Conservation (phyloP, 768 basidiomycete genomes). For the Boletus sp. region DNA sequence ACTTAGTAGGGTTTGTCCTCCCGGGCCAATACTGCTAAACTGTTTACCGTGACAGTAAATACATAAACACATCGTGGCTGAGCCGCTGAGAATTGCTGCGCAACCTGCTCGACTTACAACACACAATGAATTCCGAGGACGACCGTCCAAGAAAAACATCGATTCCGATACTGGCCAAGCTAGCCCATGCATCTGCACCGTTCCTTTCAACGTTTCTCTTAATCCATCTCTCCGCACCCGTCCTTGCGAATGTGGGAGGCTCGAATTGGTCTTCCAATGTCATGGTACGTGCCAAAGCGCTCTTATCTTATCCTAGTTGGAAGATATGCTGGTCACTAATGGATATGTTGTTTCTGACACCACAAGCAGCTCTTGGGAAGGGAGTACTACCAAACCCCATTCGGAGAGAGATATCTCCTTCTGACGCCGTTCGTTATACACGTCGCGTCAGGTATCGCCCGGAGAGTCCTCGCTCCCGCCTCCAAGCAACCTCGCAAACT, state of each 20-base stretch:
- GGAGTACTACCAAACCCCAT: constrained; percentile 79
- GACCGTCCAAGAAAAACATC: constrained; percentile 1
- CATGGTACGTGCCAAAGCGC: constrained; percentile 51
- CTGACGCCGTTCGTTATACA: constrained; percentile 68
- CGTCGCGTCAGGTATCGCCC: constrained; percentile 52
- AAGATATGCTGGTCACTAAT: background rate
- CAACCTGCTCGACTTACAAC: background rate
- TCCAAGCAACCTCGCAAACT: constrained; percentile 35
- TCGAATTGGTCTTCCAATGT: constrained; percentile 64
- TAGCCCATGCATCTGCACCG: constrained; percentile 69
- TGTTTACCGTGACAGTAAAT: too few relatives aligned
- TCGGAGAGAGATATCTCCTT: constrained; percentile 68
- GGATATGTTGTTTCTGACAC: background rate
- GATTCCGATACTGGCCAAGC: constrained; percentile 45
- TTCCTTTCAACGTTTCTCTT: constrained; percentile 72
- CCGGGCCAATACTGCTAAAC: too few relatives aligned
- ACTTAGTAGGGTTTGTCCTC: too few relatives aligned
- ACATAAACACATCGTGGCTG: too few relatives aligned
- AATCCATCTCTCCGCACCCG: constrained; percentile 78
- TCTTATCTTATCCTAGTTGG: background rate
- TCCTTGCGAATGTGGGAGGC: constrained; percentile 69
- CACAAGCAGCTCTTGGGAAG: constrained; percentile 67
- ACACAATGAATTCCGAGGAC: constrained; percentile 1
- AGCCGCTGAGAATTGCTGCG: too few relatives aligned
- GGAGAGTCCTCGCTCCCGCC: constrained; percentile 51